Evolutionary conservation across 2,329 filamentous ascomycete species (phyloP).

Genomic region (Grosmannia serpens): DNA sequence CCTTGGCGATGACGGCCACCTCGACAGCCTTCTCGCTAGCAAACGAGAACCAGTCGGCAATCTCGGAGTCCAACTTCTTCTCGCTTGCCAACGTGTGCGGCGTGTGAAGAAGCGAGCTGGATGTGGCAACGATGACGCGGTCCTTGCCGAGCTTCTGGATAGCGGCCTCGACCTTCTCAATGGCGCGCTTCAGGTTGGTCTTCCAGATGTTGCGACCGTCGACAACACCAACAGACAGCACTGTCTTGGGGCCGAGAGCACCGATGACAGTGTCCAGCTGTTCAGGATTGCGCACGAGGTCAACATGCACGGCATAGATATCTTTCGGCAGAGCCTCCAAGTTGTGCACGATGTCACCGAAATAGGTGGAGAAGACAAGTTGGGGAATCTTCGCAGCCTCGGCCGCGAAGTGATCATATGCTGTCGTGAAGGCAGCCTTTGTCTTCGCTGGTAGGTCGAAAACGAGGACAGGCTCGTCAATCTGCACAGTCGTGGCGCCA

Average conservation of each 20-base stretch:
- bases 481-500: constrained; percentile 93
- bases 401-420: constrained; percentile 77
- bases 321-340: constrained; percentile 73
- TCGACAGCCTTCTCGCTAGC: constrained; percentile 89
- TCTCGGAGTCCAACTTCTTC: constrained; percentile 93
- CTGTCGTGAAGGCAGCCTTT: constrained; percentile 96
- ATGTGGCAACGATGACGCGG: constrained; percentile 91
- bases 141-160: constrained; percentile 95
- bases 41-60: constrained; percentile 98
- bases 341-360: constrained; percentile 99
- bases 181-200: constrained; percentile 95
- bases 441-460: constrained; percentile 82
- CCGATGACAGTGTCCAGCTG: constrained; percentile 79
- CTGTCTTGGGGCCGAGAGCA: constrained; percentile 77
- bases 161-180: constrained; percentile 79
- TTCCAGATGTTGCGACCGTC: constrained; percentile 99
- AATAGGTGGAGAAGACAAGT: constrained; percentile 91
- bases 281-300: constrained; percentile 96
- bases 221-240: constrained; percentile 91
- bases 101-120: constrained; percentile 94
- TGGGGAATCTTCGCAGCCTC: constrained; percentile 75
- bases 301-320: constrained; percentile 80
- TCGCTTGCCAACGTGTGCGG: constrained; percentile 96
- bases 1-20: constrained; percentile 89
- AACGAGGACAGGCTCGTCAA: constrained; percentile 94